Evolutionary conservation across 306 rosid species (phyloP).

Genomic region (Cicer arietinum): DNA sequence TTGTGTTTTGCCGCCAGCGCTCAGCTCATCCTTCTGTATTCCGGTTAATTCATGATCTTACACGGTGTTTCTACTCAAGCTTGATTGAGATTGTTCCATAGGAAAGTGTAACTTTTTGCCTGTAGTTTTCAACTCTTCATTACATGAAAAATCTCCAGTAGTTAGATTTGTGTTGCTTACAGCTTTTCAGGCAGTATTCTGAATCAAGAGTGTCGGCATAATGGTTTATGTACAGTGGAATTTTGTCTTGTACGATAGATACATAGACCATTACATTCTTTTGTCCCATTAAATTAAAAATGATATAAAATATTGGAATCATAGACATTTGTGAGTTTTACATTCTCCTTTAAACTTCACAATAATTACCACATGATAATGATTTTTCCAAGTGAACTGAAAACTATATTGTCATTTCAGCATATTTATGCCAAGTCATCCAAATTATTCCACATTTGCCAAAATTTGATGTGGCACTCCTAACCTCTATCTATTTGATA

Average conservation of each 20-base stretch:
- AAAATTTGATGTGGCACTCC: too few relatives aligned
- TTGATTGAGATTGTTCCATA: slow-evolving; percentile 39
- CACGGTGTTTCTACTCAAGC: slow-evolving; percentile 38
- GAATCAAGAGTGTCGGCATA: slow-evolving; percentile 35
- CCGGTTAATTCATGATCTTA: slow-evolving; percentile 63
- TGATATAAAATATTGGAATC: slow-evolving; percentile 40
- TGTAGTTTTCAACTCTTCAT: slow-evolving; percentile 32
- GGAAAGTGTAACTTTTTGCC: slow-evolving; percentile 52
- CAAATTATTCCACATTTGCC: too few relatives aligned
- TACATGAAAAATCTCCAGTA: slow-evolving; percentile 20
- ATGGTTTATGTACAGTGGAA: slow-evolving; percentile 59
- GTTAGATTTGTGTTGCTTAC: slow-evolving; percentile 46
- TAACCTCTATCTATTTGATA: too few relatives aligned
- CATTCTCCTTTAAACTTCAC: neutral
- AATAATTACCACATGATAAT: neutral
- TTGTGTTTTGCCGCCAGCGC: slow-evolving; percentile 90
- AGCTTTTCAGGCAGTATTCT: slow-evolving; percentile 42
- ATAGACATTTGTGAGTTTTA: slow-evolving; percentile 11
- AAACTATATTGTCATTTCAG: neutral
- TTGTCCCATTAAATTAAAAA: slow-evolving; percentile 40
- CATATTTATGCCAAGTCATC: too few relatives aligned
- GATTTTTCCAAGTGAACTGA: neutral
- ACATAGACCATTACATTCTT: slow-evolving; percentile 41
- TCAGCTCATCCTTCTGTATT: slow-evolving; percentile 91
- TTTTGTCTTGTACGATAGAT: slow-evolving; percentile 50